Conservation (phyloP, 495 filamentous ascomycete species). For the Aspergillus cavernicola region DNA sequence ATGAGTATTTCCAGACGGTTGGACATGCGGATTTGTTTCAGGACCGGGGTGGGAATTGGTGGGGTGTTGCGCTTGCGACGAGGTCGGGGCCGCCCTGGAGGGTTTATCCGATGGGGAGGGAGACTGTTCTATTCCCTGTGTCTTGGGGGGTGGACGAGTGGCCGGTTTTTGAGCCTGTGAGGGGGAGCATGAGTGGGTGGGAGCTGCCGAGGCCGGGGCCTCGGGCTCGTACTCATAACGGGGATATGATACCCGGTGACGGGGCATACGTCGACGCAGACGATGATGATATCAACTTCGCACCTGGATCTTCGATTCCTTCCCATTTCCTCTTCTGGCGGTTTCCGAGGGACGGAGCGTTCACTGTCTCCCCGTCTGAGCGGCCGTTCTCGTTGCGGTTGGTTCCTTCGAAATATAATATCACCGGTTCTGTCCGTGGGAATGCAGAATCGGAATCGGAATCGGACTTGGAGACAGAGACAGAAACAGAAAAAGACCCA, state of each 20-base stretch:
- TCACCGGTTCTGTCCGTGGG: slow-evolving; percentile 4
- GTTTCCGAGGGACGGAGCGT: slow-evolving; percentile 3
- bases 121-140: slow-evolving; percentile 52
- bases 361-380: slow-evolving; percentile 14
- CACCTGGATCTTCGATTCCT: slow-evolving; percentile 13
- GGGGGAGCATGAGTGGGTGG: slow-evolving; percentile 16
- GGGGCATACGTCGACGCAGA: slow-evolving; percentile 13
- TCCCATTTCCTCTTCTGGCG: slow-evolving; percentile 18
- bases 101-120: slow-evolving; percentile 56
- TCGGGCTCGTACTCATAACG: background rate
- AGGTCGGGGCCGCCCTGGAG: slow-evolving; percentile 30
- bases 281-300: slow-evolving; percentile 19
- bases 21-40: slow-evolving; percentile 32
- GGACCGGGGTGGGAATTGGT: slow-evolving; percentile 49
- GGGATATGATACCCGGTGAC: background rate
- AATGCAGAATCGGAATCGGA: too few species aligned
- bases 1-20: slow-evolving; percentile 23
- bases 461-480: slow-evolving; percentile 1
- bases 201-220: slow-evolving; percentile 3
- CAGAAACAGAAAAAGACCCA: background rate
- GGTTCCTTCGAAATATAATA: slow-evolving; percentile 3
- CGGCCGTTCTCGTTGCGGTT: slow-evolving; percentile 14
- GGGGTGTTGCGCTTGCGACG: slow-evolving; percentile 46
- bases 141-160: slow-evolving; percentile 38
- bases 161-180: slow-evolving; percentile 27